Base-by-base conservation (phyloP, 192 early-diverging fungal genomes). In the Hyaloraphidium curvatum region DNA sequence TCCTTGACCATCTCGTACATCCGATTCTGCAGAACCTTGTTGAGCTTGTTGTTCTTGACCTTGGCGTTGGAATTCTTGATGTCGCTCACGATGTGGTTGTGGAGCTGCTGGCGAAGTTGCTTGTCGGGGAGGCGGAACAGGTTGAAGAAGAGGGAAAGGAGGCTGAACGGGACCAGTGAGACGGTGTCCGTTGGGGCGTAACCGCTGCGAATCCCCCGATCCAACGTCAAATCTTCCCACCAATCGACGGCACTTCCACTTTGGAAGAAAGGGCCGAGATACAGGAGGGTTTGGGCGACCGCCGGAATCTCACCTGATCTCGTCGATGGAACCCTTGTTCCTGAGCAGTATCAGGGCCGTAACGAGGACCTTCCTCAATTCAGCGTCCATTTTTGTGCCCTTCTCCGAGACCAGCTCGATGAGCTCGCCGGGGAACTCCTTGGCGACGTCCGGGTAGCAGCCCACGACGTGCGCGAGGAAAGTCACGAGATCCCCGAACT, bases 1-100 rank as follows among this genome's bases (percentile, higher is more conserved):
- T 78, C 76, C 51, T 77, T 82, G 19, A 95, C 68, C 80, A 99
- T 90, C 48, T 81, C 92, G 65, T 90, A 99, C 93, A 99, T 97
- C 59, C 85, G 94, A 52, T 84, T 85, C 70, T 97, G 95, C 37
- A 99, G 70, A 17, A 84, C 79, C 63, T 92, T 96, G 80, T 99
- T 99, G 43, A 99, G 71, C 64, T 86, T 87, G 77, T 94, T 91
- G 75, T 99, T 95, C 66, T 89, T 91, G 26, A 78, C 72, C 62
- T 90, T 91, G 28, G 71, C 74, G 70, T 97, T 99, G 39, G 87
- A 76, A 50, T 75, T 79, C 62, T 89, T 89, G 70, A 99, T 91
- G 66, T 99, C 91, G 48, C 73, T 81, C 0, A 99, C 87, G 59
- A 99, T 97, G 65, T 94, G 87, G 40, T 65, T 77, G 68, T 95